Percentiles rank a stretch among this genome's conserved stretches.
Conservation (phyloP, 108 stramenopile genomes). For the Discostella stelligeroides region DNA sequence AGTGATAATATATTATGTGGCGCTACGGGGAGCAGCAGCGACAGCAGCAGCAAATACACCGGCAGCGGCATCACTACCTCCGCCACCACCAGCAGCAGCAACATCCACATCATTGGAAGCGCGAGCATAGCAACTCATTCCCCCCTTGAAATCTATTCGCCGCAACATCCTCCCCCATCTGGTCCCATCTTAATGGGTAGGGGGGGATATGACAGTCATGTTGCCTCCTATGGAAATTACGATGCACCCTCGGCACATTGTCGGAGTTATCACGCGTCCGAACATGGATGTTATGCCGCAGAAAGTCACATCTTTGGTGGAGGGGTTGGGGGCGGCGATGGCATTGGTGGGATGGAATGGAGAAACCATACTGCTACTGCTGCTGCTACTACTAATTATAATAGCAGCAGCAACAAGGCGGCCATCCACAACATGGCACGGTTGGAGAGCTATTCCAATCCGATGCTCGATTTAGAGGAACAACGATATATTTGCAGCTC, state of each 20-base stretch:
- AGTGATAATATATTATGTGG: too few species aligned
- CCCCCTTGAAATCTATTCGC: too few species aligned
- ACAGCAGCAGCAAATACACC: too few species aligned
- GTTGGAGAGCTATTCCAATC: background rate
- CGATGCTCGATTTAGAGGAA: constrained; percentile 1
- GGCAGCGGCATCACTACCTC: background rate
- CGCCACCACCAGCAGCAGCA: background rate
- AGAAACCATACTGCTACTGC: too few species aligned
- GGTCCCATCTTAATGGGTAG: background rate
- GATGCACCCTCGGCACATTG: constrained; percentile 13
- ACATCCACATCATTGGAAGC: too few species aligned
- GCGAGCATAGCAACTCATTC: too few species aligned
- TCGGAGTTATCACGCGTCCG: background rate
- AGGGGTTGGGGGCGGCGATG: background rate
- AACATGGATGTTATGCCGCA: constrained; percentile 9
- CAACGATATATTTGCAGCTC: background rate
- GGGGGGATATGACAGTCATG: constrained; percentile 15
- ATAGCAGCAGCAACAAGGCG: too few species aligned
- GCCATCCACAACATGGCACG: background rate
- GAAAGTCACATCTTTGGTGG: background rate
- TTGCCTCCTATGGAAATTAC: constrained; percentile 10
- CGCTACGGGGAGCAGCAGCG: background rate
- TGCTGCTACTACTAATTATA: too few species aligned
- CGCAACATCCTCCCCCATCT: background rate
- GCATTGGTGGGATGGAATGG: too few species aligned